A percentile compares a stretch with the other conserved stretches of the same genome.
These are phyloP conservation scores for Papiliotrema nemorosa DNA, from an alignment of 1,284 basidiomycete species.

Conservation along the genomic window DNA sequence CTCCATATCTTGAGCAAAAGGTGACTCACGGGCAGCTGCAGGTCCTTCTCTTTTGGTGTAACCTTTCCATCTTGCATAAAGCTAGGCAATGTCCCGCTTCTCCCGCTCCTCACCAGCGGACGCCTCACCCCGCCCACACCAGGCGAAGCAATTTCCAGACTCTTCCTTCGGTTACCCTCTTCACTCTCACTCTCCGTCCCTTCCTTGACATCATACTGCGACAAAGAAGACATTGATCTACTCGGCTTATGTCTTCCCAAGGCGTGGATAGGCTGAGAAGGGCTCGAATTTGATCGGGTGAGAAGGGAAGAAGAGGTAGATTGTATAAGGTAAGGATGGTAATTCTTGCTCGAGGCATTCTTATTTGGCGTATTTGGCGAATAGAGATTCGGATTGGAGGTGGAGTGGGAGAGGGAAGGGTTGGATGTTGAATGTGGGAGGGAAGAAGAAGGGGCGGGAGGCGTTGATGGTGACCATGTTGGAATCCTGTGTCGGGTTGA, in stretches of 20 bases:
- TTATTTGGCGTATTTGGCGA: conserved; percentile 10
- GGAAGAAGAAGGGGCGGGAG: not conserved
- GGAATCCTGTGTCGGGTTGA: too few relatives aligned
- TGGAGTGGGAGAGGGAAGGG: conserved; percentile 1
- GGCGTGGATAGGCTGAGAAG: conserved; percentile 21
- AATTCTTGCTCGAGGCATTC: conserved; percentile 15
- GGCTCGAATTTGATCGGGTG: conserved; percentile 32
- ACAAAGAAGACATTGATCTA: conserved; percentile 25
- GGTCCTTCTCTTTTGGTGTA: not conserved
- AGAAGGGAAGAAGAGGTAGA: conserved; percentile 29
- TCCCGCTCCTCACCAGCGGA: conserved; percentile 14
- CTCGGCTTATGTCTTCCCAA: conserved; percentile 21
- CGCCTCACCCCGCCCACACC: not conserved
- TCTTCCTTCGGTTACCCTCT: conserved; percentile 22
- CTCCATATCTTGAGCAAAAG: not conserved
- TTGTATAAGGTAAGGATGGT: conserved; percentile 36
- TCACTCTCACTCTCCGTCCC: conserved; percentile 5
- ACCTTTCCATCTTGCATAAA: conserved; percentile 12
- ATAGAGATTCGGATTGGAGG: conserved; percentile 7
- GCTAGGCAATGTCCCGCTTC: conserved; percentile 24
- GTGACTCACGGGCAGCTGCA: conserved; percentile 9
- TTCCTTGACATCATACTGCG: conserved; percentile 1
- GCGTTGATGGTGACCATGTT: not conserved
- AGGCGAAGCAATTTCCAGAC: conserved; percentile 20
- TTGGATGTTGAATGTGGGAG: conserved; percentile 2